These are phyloP conservation scores for Mycena galopus DNA, from an alignment of 768 basidiomycete genomes.

Conservation along the genomic window DNA sequence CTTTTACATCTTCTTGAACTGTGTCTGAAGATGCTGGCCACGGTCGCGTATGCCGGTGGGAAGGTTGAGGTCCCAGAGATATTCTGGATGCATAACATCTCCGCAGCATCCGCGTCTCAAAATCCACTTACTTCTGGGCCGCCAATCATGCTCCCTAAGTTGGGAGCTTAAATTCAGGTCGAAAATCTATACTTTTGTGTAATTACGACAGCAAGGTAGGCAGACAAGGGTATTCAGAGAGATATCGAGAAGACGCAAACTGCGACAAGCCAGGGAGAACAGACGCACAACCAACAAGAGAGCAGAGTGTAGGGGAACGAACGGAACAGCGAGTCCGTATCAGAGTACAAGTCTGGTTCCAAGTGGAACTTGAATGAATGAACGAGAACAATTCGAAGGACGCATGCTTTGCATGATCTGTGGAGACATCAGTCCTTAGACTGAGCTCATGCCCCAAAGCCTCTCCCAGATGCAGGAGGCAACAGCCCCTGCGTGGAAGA, in stretches of 20 bases:
- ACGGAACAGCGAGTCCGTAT: not conserved
- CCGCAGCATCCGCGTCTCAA: too few relatives aligned
- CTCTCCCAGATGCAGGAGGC: conserved; percentile 14
- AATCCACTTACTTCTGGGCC: too few relatives aligned
- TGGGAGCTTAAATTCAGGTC: too few relatives aligned
- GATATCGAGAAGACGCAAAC: not conserved
- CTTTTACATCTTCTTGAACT: too few relatives aligned
- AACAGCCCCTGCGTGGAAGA: conserved; percentile 18
- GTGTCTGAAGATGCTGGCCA: too few relatives aligned
- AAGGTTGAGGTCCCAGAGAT: too few relatives aligned
- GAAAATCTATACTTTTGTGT: too few relatives aligned
- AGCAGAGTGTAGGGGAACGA: not conserved
- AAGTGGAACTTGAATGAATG: not conserved
- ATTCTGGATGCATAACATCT: too few relatives aligned
- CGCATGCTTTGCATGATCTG: not conserved
- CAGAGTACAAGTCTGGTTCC: not conserved
- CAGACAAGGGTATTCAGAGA: not conserved
- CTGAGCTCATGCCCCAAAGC: not conserved
- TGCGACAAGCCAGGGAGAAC: not conserved
- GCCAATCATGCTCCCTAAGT: too few relatives aligned
- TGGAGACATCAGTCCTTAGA: not conserved
- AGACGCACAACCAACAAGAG: not conserved
- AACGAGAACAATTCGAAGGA: not conserved
- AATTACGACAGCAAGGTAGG: not conserved
- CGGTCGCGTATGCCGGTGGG: too few relatives aligned